phyloP scores from a whole-genome alignment of 768 basidiomycete species.

The Tephrocybe sp. region DNA sequence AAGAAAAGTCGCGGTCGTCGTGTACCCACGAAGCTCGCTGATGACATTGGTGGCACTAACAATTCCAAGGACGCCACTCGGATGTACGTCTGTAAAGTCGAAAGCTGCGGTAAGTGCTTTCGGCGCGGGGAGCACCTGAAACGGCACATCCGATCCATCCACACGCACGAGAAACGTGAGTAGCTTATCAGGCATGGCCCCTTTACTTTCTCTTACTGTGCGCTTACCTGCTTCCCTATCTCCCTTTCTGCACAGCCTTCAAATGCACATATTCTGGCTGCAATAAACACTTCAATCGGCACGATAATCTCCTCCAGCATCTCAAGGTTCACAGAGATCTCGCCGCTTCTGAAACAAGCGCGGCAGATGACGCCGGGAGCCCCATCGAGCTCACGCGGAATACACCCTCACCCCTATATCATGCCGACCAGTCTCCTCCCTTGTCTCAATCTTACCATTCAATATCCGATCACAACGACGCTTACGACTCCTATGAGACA shows the following conservation, averaged over 20 bases:
- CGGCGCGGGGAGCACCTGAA: slow-evolving; percentile 74
- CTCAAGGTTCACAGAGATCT: slow-evolving; percentile 62
- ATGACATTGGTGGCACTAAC: slow-evolving; percentile 9
- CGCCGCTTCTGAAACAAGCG: slow-evolving; percentile 12
- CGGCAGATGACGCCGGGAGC: slow-evolving; percentile 12
- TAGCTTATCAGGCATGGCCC: slow-evolving; percentile 19
- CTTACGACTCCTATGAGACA: slow-evolving; percentile 11
- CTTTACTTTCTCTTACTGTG: slow-evolving; percentile 17
- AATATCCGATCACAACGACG: too few relatives aligned
- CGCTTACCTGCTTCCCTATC: slow-evolving; percentile 12
- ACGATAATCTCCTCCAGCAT: slow-evolving; percentile 80
- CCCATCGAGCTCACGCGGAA: slow-evolving; percentile 11
- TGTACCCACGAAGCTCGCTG: slow-evolving; percentile 52
- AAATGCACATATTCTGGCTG: slow-evolving; percentile 66
- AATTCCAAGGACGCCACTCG: slow-evolving; percentile 24
- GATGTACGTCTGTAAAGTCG: slow-evolving; percentile 60
- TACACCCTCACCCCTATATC: slow-evolving; percentile 13
- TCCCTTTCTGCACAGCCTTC: slow-evolving; percentile 48
- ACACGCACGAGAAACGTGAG: slow-evolving; percentile 78
- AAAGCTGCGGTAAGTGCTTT: slow-evolving; percentile 72
- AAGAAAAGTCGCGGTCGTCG: slow-evolving; percentile 79
- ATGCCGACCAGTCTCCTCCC: slow-evolving; percentile 7
- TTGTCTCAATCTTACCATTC: slow-evolving; percentile 13
- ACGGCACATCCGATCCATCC: slow-evolving; percentile 71
- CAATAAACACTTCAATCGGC: slow-evolving; percentile 72